Evolutionary conservation across 352 stramenopile genomes (phyloP), one percentile per base, ranked within the genome.

Genomic region (Pythium folliculosum): DNA sequence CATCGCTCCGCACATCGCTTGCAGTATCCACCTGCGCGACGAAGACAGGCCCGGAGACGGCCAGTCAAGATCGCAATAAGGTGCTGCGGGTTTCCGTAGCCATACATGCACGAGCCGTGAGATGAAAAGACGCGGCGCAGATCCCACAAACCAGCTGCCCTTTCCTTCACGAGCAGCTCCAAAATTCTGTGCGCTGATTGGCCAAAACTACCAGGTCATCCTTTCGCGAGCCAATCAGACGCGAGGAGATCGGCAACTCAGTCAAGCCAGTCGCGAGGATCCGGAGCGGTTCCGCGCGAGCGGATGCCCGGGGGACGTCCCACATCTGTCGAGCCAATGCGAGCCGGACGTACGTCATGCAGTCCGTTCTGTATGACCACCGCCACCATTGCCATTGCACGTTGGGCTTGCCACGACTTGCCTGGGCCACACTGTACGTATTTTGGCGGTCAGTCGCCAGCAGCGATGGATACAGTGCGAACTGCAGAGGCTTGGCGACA

Each of bases 81-180:
- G n/a, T n/a, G n/a, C n/a, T n/a, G n/a, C n/a, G n/a, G n/a, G n/a
- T n/a, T 61, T 50, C 9, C 40, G 53, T 67, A 67, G 50, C 60
- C 50, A 61, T 32, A 5, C 60, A 69, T 69, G 37, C 45, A 43
- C 27, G 27, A 32, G 48, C 45, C 10, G n/a, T 4, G 47, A 44
- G 22, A 52, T 40, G 54, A 51, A 70, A 57, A 65, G 49, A 49
- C 62, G 44, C 22, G 63, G 48, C 63, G 30, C 43, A 7, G 45
- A 23, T 64, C 63, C 35, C 17, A 0, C 3, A 65, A 65, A 70
- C 64, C 64, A 65, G 47, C 64, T 70, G 64, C 47, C 40, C 13
- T 16, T 16, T 44, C 27, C 22, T 7, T 32, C 27, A 13, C 16
- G 19, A 49, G 37, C 40, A 3, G 47, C 37, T 61, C 27, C 27